Base-by-base conservation (phyloP, 257 asterid genomes). In the Solanum chmielewskii region DNA sequence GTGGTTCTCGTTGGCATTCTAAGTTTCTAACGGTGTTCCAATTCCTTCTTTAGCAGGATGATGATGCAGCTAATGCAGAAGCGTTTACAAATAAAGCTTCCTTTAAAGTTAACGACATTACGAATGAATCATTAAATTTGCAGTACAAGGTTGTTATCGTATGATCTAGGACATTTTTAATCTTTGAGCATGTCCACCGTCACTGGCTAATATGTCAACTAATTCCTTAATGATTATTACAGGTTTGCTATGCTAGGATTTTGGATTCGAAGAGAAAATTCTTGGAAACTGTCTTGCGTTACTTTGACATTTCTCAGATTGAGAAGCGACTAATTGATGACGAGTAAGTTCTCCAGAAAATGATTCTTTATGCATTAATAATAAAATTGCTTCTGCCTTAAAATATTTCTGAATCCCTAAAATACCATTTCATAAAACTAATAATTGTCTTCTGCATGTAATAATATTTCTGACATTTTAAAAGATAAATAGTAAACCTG, bases 171-270 rank as follows among this genome's bases (percentile, higher is more conserved):
- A 52, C 68, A 47, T 44, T 59, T 85, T 49, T 88, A 47, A 73
- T 59, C 14, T 42, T 84, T 77, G 62, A 52, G 69, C 78, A 75
- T 84, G 33, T 62, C 23, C 39, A 78, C 7, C 25, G 68, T 39
- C 85, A 66, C 60, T 84, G 31, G 83, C 49, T 73, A 14, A 52
- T 68, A 29, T 70, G 13, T 52, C 69, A 75, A 4, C 86, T 31
- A 25, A 25, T 84, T 88, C 78, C 7, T 77, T 20, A 81, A 81
- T 27, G 56, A 69, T 87, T 84, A 33, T 88, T 64, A 80, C 93
- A 97, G 99, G 99, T 97, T 89, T 95, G 98, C 93, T 95, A 96
- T 92, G 99, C 99, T 74, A 96, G 99, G 89, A 94, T 95, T 88
- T 92, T 97, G 23, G 99, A 97, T 93, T 87, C 93, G 92, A 97